Evolutionary conservation across 495 filamentous ascomycete genomes (phyloP).

Genomic region (Penicillium silybi): DNA sequence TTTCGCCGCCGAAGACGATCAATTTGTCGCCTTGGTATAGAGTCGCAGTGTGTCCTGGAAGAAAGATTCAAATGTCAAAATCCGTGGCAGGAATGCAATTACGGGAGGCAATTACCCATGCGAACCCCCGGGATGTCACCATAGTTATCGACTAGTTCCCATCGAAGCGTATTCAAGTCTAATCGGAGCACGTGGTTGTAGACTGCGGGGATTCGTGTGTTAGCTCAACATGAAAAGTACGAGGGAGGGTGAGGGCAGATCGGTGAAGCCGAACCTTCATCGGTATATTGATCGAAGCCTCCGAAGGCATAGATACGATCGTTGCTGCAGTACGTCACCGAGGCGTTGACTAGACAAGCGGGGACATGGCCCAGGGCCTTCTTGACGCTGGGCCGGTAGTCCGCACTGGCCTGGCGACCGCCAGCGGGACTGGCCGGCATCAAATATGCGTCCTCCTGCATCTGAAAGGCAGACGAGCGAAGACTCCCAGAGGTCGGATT

Average conservation of each 20-base stretch:
- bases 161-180: constrained; percentile 80
- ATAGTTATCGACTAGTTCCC: constrained; percentile 96
- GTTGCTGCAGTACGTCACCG: constrained; percentile 93
- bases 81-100: background rate
- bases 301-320: constrained; percentile 97
- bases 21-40: constrained; percentile 92
- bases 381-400: constrained; percentile 78
- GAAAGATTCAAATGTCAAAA: background rate
- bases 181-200: constrained; percentile 95
- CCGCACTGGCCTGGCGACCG: constrained; percentile 55
- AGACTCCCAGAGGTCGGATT: constrained; percentile 19
- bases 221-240: background rate
- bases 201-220: constrained; percentile 46
- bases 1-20: constrained; percentile 94
- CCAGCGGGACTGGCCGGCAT: constrained; percentile 74
- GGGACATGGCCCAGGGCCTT: constrained; percentile 82
- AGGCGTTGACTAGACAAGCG: constrained; percentile 94
- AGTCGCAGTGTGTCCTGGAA: constrained; percentile 86
- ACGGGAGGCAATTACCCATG: constrained; percentile 66
- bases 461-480: constrained; percentile 22
- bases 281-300: constrained; percentile 98
- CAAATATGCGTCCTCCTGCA: constrained; percentile 68
- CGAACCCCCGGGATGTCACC: constrained; percentile 96
- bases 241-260: background rate
- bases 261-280: constrained; percentile 60